A percentile compares a stretch with the other conserved stretches of the same genome.
phyloP scores from a whole-genome alignment of 176 grass and related monocot genomes.

The Aegilops longissima region DNA sequence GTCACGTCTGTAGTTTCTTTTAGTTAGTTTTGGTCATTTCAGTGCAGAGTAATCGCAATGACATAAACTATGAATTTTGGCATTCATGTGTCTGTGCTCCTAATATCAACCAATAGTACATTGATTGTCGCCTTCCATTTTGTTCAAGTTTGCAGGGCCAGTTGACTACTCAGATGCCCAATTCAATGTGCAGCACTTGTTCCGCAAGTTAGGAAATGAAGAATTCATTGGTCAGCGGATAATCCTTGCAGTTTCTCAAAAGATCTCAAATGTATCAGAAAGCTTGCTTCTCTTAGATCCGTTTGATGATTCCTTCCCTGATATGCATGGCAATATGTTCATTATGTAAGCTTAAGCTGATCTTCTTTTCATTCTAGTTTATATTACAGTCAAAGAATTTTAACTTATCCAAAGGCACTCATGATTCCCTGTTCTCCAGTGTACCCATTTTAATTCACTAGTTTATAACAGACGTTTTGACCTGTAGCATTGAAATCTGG shows the following conservation, averaged over 20 bases:
- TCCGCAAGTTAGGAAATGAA: constrained; percentile 75
- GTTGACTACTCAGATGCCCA: constrained; percentile 61
- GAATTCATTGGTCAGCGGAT: constrained; percentile 77
- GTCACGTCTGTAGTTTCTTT: neutral
- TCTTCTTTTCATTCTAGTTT: constrained; percentile 18
- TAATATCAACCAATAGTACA: neutral
- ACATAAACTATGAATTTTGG: constrained; percentile 26
- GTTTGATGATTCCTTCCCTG: constrained; percentile 83
- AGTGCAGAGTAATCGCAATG: neutral
- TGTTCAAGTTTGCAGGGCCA: constrained; percentile 44
- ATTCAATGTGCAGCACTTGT: constrained; percentile 74
- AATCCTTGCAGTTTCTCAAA: constrained; percentile 80
- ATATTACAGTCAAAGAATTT: neutral
- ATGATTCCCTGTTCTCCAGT: neutral
- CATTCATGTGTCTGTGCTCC: neutral
- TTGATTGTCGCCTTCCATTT: neutral
- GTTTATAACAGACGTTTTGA: neutral
- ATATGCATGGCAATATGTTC: constrained; percentile 78
- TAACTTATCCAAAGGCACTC: neutral
- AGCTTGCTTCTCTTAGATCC: constrained; percentile 76
- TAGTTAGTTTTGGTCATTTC: neutral
- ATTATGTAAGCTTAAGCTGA: constrained; percentile 74
- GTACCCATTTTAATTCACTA: neutral
- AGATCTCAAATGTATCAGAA: constrained; percentile 72
- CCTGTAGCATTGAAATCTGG: neutral